These are phyloP conservation scores for Drechslerella coelobrocha DNA, from an alignment of 2,329 filamentous ascomycete species.

Conservation along the genomic window DNA sequence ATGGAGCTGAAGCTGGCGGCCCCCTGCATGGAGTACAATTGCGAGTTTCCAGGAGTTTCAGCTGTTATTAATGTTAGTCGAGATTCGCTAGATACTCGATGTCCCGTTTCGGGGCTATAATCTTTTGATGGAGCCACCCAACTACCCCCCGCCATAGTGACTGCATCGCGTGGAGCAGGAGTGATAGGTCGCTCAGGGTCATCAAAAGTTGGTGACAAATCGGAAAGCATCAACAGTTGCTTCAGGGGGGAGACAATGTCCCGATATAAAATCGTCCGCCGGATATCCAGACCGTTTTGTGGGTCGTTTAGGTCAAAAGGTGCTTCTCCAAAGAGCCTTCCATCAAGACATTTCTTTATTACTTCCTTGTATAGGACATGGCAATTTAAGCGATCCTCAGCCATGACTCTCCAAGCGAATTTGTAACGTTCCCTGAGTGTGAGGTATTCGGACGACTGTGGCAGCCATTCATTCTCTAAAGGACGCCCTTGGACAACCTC, in stretches of 20 bases:
- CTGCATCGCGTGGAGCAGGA: no score
- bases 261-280: conserved; percentile 33
- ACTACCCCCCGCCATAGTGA: no score
- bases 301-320: conserved; percentile 29
- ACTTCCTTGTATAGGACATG: conserved; percentile 42
- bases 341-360: conserved; percentile 37
- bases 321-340: conserved; percentile 30
- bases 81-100: no score
- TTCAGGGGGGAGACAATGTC: conserved; percentile 40
- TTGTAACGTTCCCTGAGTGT: conserved; percentile 34
- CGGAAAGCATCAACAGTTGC: conserved; percentile 15
- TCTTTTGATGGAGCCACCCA: no score
- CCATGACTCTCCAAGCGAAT: conserved; percentile 22
- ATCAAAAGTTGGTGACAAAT: background rate
- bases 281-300: conserved; percentile 23
- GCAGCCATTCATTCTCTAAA: conserved; percentile 6
- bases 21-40: no score
- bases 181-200: no score
- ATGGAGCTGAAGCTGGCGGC: no score
- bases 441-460: conserved; percentile 10
- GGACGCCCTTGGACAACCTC: conserved; percentile 29
- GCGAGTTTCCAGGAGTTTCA: conserved; percentile 3
- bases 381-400: conserved; percentile 23
- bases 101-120: no score
- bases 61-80: background rate